These are phyloP conservation scores for Zygotorulaspora mrakii DNA, from an alignment of 1,139 yeast genomes.

Conservation along the genomic window DNA sequence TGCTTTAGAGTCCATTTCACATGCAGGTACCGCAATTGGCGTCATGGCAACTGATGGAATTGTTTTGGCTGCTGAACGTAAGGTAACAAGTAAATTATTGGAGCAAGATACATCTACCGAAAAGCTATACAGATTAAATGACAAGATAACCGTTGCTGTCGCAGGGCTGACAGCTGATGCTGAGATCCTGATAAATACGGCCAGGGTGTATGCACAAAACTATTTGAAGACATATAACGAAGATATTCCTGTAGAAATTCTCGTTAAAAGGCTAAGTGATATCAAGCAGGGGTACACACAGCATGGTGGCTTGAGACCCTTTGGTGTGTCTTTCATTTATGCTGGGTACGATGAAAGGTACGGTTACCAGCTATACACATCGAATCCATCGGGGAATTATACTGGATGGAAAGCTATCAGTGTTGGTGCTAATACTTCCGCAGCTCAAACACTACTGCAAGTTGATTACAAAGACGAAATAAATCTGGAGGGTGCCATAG, in stretches of 20 bases:
- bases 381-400: constrained; percentile 96
- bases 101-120: constrained; percentile 95
- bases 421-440: constrained; percentile 93
- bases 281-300: constrained; percentile 97
- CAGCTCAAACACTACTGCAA: constrained; percentile 92
- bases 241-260: constrained; percentile 84
- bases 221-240: constrained; percentile 83
- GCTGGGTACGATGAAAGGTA: constrained; percentile 93
- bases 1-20: constrained; percentile 95
- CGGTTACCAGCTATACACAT: constrained; percentile 88
- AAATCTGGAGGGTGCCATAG: constrained; percentile 73
- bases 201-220: constrained; percentile 81
- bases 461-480: constrained; percentile 90
- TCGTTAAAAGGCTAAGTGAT: constrained; percentile 87
- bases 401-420: constrained; percentile 98
- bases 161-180: constrained; percentile 99
- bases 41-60: constrained; percentile 89
- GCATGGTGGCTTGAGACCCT: constrained; percentile 97
- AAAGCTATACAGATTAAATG: constrained; percentile 81
- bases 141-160: constrained; percentile 85
- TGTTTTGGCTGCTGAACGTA: constrained; percentile 93
- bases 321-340: constrained; percentile 92
- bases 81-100: constrained; percentile 83
- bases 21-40: constrained; percentile 97
- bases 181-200: constrained; percentile 79